phyloP scores from a whole-genome alignment of 148 eudicot species.

The Selenicereus undatus region DNA sequence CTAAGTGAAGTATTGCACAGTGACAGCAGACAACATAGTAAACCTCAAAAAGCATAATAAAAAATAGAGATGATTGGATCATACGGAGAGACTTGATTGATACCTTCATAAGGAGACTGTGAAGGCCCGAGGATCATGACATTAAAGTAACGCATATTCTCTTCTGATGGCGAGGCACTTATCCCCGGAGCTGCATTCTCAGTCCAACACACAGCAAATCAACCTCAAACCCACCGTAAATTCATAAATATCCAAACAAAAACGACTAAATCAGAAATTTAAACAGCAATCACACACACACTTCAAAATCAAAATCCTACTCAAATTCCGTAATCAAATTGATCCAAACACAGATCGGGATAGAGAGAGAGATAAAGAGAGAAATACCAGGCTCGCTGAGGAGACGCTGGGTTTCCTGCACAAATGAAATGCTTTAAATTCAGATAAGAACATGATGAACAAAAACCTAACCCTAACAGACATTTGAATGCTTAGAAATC shows the following conservation, averaged over 20 bases:
- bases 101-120: conserved; percentile 99
- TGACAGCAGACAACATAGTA: background rate
- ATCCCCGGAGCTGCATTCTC: conserved; percentile 82
- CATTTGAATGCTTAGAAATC: background rate
- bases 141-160: conserved; percentile 90
- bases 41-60: background rate
- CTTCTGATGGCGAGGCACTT: conserved; percentile 96
- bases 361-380: conserved; percentile 1
- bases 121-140: conserved; percentile 98
- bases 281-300: background rate
- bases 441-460: background rate
- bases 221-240: conserved; percentile 3
- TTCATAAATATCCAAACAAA: background rate
- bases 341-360: background rate
- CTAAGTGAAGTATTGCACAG: background rate
- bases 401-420: conserved; percentile 94
- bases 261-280: background rate
- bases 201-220: conserved; percentile 18
- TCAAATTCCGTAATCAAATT: background rate
- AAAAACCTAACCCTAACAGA: conserved; percentile 26
- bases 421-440: background rate
- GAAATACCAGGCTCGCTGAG: conserved; percentile 81
- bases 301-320: background rate
- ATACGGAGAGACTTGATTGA: background rate
- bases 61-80: no score